Evolutionary conservation across 1,284 basidiomycete species (phyloP).

Genomic region (Clitocybe nebularis): DNA sequence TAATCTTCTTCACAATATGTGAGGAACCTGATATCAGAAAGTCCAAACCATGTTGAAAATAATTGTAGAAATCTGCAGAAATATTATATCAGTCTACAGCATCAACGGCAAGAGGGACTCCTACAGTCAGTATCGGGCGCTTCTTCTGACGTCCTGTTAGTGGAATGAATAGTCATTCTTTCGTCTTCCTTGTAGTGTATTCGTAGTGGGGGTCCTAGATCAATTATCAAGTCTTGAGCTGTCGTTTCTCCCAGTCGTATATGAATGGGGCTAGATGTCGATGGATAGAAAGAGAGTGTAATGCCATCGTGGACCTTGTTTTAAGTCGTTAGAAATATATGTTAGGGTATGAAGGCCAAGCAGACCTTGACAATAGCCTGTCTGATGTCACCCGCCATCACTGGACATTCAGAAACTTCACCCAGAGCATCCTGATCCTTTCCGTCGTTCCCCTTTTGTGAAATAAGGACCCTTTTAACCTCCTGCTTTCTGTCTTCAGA

Average conservation of each 20-base stretch:
- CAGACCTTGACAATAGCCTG: slow-evolving; percentile 63
- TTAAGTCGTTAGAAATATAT: neutral
- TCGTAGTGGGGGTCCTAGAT: slow-evolving; percentile 75
- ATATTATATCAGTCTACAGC: slow-evolving; percentile 2
- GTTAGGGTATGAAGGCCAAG: slow-evolving; percentile 7
- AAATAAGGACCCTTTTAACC: slow-evolving; percentile 71
- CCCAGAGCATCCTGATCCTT: slow-evolving; percentile 61
- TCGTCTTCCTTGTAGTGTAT: slow-evolving; percentile 86
- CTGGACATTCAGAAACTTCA: slow-evolving; percentile 57
- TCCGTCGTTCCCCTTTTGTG: slow-evolving; percentile 58
- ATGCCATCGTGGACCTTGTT: slow-evolving; percentile 71
- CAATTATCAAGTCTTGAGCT: slow-evolving; percentile 74
- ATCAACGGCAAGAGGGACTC: slow-evolving; percentile 11
- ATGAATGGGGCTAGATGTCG: slow-evolving; percentile 47
- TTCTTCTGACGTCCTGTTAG: slow-evolving; percentile 34
- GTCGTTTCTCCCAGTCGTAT: slow-evolving; percentile 77
- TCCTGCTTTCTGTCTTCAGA: slow-evolving; percentile 65
- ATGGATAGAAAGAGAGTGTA: slow-evolving; percentile 61
- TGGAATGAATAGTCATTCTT: slow-evolving; percentile 76
- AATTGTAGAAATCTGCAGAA: slow-evolving; percentile 83
- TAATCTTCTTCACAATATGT: slow-evolving; percentile 78
- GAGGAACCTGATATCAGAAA: slow-evolving; percentile 72
- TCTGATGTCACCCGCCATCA: slow-evolving; percentile 70
- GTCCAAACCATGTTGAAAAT: slow-evolving; percentile 85
- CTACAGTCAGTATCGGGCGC: slow-evolving; percentile 45